Evolutionary conservation across 306 rosid species (phyloP).

Genomic region (Senna tora): DNA sequence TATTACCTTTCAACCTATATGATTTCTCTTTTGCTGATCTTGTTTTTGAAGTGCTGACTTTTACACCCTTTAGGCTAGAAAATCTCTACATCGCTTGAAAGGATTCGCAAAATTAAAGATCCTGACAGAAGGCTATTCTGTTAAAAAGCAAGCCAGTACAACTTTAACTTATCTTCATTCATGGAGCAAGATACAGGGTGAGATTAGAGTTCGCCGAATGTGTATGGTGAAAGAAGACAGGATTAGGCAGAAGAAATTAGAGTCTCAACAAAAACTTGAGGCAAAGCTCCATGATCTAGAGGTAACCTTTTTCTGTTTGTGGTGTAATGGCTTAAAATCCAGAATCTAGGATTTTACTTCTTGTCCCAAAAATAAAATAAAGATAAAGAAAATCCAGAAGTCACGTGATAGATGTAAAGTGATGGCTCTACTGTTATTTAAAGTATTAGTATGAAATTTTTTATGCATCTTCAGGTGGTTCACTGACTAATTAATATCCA

Average conservation of each 20-base stretch:
- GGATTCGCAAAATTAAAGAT: conserved; percentile 61
- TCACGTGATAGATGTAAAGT: too few species aligned
- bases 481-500: background rate
- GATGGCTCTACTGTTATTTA: too few species aligned
- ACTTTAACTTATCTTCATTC: conserved; percentile 69
- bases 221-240: conserved; percentile 84
- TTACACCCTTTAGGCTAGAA: conserved; percentile 61
- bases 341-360: too few species aligned
- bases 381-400: too few species aligned
- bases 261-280: conserved; percentile 77
- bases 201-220: conserved; percentile 71
- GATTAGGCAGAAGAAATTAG: conserved; percentile 61
- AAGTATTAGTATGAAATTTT: too few species aligned
- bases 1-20: background rate
- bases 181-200: conserved; percentile 74
- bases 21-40: background rate
- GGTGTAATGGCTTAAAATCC: background rate
- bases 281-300: conserved; percentile 75
- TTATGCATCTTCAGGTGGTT: background rate
- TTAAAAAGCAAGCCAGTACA: conserved; percentile 60
- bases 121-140: conserved; percentile 47
- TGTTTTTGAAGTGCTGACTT: conserved; percentile 11
- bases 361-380: background rate
- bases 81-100: conserved; percentile 58
- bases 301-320: conserved; percentile 51